phyloP scores from a whole-genome alignment of 768 basidiomycete species.

The Trametes cingulata region DNA sequence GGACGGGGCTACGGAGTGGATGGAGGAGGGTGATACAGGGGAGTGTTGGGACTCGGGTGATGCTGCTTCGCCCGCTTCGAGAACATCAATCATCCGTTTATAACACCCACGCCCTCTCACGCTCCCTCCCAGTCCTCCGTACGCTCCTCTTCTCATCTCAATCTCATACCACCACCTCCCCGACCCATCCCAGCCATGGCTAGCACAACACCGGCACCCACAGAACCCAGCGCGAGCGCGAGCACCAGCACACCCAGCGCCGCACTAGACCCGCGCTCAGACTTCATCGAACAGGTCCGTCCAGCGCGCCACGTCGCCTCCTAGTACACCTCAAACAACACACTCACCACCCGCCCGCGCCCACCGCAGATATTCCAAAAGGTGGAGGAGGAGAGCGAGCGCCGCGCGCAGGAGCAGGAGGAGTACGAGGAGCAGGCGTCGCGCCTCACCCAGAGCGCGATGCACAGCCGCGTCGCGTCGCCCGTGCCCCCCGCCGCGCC shows the following conservation, averaged over 20 bases:
- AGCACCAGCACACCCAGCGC: neutral
- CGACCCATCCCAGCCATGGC: neutral
- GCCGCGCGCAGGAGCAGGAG: conserved; percentile 38
- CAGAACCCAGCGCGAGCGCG: neutral
- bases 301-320: neutral
- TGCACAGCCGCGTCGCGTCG: conserved; percentile 2
- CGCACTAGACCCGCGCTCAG: conserved; percentile 11
- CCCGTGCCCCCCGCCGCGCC: conserved; percentile 10
- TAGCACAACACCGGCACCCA: neutral
- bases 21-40: neutral
- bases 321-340: neutral
- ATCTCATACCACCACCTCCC: neutral
- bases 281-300: conserved; percentile 25
- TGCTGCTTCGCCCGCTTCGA: conserved; percentile 18
- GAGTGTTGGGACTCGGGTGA: neutral
- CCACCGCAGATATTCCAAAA: conserved; percentile 52
- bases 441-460: neutral
- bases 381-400: conserved; percentile 59
- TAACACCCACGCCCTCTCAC: conserved; percentile 12
- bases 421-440: conserved; percentile 12
- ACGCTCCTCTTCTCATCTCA: neutral
- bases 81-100: conserved; percentile 18
- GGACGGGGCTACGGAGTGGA: too few species aligned
- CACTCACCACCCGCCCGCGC: neutral
- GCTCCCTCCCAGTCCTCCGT: neutral